These are phyloP conservation scores for Teunomyces pallodes DNA, from an alignment of 805 yeast genomes.

Conservation along the genomic window DNA sequence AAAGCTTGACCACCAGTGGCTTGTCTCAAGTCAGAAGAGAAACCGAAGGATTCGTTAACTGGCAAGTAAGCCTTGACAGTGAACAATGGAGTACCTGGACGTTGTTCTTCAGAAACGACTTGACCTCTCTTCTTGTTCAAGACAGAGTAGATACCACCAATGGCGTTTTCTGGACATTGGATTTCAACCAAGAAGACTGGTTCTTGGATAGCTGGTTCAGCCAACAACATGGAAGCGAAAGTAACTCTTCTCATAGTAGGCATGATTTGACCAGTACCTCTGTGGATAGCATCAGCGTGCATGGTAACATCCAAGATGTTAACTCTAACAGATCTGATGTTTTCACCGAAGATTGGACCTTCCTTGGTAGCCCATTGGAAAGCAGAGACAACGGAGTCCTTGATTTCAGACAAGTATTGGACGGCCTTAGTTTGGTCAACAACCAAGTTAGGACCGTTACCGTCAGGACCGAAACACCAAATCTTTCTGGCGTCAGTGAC, in stretches of 20 bases:
- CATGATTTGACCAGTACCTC: conserved; percentile 99
- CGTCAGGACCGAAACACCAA: conserved; percentile 99
- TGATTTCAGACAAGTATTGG: conserved; percentile 97
- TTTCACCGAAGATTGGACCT: conserved; percentile 98
- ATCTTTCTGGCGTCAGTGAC: conserved; percentile 99
- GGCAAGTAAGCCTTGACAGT: conserved; percentile 99
- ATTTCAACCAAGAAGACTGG: conserved; percentile 99
- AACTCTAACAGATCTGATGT: conserved; percentile 92
- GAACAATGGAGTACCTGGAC: conserved; percentile 99
- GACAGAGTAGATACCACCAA: conserved; percentile 99
- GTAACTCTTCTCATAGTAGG: conserved; percentile 99
- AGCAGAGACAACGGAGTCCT: conserved; percentile 99
- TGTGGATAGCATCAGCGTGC: conserved; percentile 99
- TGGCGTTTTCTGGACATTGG: conserved; percentile 98
- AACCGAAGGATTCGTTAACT: conserved; percentile 99
- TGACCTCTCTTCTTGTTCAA: conserved; percentile 99
- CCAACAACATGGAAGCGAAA: conserved; percentile 96
- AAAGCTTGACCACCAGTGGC: conserved; percentile 99
- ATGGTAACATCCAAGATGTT: conserved; percentile 98
- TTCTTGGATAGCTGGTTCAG: conserved; percentile 98
- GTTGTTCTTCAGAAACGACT: conserved; percentile 98
- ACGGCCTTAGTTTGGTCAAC: conserved; percentile 99
- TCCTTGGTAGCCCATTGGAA: conserved; percentile 99
- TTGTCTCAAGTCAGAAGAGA: conserved; percentile 98
- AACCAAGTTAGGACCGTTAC: conserved; percentile 97